Percentiles rank a stretch among this genome's conserved stretches.
Evolutionary conservation across 2,329 filamentous ascomycete species (phyloP).

Genomic region (Stylonectria norvegica): DNA sequence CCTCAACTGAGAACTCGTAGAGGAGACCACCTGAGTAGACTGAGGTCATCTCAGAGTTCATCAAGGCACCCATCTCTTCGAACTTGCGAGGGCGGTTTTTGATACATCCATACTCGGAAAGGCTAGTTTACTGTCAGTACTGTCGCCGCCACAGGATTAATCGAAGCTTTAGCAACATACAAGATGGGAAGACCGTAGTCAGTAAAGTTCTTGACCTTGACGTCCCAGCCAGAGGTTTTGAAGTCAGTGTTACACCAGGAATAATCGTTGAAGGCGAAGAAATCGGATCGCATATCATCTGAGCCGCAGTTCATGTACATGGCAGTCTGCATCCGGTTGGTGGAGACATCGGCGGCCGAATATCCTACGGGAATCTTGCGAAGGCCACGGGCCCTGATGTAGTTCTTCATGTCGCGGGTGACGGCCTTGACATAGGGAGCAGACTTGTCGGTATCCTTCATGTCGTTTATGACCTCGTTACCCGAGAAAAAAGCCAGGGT

Average conservation of each 20-base stretch:
- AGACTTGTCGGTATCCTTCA: conserved; percentile 57
- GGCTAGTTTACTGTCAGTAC: conserved; percentile 36
- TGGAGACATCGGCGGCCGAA: conserved; percentile 73
- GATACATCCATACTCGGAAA: conserved; percentile 92
- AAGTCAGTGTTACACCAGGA: conserved; percentile 78
- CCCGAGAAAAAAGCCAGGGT: conserved; percentile 82
- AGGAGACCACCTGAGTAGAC: conserved; percentile 96
- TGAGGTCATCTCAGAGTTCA: conserved; percentile 74
- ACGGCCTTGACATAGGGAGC: conserved; percentile 76
- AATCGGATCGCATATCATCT: conserved; percentile 80
- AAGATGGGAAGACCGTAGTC: conserved; percentile 88
- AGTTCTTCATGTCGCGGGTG: conserved; percentile 73
- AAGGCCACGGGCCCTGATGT: conserved; percentile 59
- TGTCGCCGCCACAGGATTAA: background rate
- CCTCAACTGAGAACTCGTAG: conserved; percentile 88
- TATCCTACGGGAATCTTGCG: conserved; percentile 72
- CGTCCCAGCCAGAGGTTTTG: conserved; percentile 71
- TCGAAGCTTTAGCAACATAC: conserved; percentile 30
- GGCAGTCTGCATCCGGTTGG: conserved; percentile 83
- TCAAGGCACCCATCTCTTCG: conserved; percentile 73
- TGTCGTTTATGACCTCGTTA: conserved; percentile 75
- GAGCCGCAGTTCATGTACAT: conserved; percentile 91
- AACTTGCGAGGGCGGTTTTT: conserved; percentile 74
- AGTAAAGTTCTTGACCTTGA: conserved; percentile 84
- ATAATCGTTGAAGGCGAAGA: conserved; percentile 88